Conservation (phyloP, 2,329 filamentous ascomycete species). For the Botryosphaeria dothidea region DNA sequence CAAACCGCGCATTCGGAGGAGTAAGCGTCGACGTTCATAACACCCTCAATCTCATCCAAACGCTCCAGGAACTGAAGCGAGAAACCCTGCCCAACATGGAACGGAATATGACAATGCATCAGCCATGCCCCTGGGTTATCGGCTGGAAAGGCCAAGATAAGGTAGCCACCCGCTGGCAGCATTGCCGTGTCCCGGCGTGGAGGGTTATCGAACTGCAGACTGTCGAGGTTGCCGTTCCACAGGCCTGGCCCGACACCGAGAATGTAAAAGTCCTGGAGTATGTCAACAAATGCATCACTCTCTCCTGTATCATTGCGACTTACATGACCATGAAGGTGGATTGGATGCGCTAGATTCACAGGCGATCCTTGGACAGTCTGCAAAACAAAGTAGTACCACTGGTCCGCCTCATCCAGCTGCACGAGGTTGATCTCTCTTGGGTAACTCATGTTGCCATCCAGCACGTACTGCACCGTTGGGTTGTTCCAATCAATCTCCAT, state of each 20-base stretch:
- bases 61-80: slow-evolving; percentile 56
- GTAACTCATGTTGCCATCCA: slow-evolving; percentile 29
- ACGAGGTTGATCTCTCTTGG: slow-evolving; percentile 21
- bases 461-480: slow-evolving; percentile 40
- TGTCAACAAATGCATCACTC: slow-evolving; percentile 25
- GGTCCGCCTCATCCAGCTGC: slow-evolving; percentile 27
- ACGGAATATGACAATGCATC: slow-evolving; percentile 41
- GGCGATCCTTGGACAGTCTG: slow-evolving; percentile 35
- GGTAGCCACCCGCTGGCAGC: slow-evolving; percentile 34
- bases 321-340: slow-evolving; percentile 17
- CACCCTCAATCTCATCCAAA: slow-evolving; percentile 28
- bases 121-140: slow-evolving; percentile 41
- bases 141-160: slow-evolving; percentile 38
- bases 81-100: slow-evolving; percentile 39
- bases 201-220: slow-evolving; percentile 28
- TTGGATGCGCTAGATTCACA: slow-evolving; percentile 24
- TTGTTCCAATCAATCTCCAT: slow-evolving; percentile 38
- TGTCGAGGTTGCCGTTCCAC: not conserved
- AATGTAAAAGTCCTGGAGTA: slow-evolving; percentile 27
- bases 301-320: not conserved
- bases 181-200: slow-evolving; percentile 38
- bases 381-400: slow-evolving; percentile 52
- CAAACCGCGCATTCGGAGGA: not conserved
- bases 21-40: not conserved
- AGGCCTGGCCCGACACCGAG: slow-evolving; percentile 3